phyloP scores from a whole-genome alignment of 2,329 filamentous ascomycete species.

The Fusarium albidum region DNA sequence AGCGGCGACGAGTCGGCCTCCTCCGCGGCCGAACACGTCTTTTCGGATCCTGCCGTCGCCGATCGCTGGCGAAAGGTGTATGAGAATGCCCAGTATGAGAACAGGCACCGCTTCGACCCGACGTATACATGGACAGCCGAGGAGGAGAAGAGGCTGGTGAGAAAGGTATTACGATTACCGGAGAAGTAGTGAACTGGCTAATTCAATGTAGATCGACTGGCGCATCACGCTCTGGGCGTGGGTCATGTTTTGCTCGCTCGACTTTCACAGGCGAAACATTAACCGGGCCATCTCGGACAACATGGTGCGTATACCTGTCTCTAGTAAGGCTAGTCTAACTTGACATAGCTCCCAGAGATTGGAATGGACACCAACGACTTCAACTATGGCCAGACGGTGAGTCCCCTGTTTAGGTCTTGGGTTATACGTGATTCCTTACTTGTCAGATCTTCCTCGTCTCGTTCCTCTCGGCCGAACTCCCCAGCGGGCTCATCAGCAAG shows the following conservation, averaged over 20 bases:
- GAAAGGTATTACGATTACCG: too few relatives aligned
- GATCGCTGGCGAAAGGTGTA: slow-evolving; percentile 63
- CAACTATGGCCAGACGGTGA: slow-evolving; percentile 52
- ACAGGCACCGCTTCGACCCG: slow-evolving; percentile 65
- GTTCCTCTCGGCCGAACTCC: slow-evolving; percentile 58
- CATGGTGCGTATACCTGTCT: slow-evolving; percentile 38
- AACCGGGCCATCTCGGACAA: slow-evolving; percentile 53
- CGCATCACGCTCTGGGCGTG: slow-evolving; percentile 50
- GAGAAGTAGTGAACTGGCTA: too few relatives aligned
- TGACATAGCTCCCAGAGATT: slow-evolving; percentile 45
- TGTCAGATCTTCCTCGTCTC: slow-evolving; percentile 51
- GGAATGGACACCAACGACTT: slow-evolving; percentile 56
- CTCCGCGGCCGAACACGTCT: slow-evolving; percentile 49
- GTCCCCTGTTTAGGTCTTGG: slow-evolving; percentile 6
- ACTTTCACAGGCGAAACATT: slow-evolving; percentile 57
- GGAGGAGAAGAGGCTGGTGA: slow-evolving; percentile 56
- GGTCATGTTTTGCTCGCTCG: slow-evolving; percentile 58
- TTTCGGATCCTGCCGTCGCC: slow-evolving; percentile 59
- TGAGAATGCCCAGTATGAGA: slow-evolving; percentile 66
- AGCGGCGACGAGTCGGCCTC: slow-evolving; percentile 34
- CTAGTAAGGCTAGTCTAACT: not conserved
- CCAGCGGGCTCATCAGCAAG: slow-evolving; percentile 59
- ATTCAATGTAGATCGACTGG: slow-evolving; percentile 55
- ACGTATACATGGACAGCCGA: slow-evolving; percentile 53
- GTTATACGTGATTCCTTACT: slow-evolving; percentile 2